Evolutionary conservation across 1,139 yeast genomes (phyloP).

Genomic region (Geotrichum siamense): DNA sequence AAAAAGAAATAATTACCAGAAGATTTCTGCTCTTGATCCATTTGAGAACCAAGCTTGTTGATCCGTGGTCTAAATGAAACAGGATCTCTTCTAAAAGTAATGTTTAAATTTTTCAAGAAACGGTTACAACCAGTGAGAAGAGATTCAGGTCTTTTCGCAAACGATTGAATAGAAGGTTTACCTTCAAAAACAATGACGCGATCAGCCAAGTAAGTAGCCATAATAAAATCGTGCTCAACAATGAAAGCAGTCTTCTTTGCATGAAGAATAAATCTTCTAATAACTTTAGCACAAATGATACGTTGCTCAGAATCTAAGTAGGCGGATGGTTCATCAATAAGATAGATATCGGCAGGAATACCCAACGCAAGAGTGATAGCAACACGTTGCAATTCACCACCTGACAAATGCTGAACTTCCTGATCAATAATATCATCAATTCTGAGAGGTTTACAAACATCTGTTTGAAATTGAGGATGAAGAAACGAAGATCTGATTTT

Average conservation of each 20-base stretch:
- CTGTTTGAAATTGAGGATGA: slow-evolving; percentile 96
- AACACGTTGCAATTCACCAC: slow-evolving; percentile 99
- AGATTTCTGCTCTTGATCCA: slow-evolving; percentile 94
- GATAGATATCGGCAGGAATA: slow-evolving; percentile 88
- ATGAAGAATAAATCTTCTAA: slow-evolving; percentile 91
- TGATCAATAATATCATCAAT: slow-evolving; percentile 94
- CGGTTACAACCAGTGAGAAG: slow-evolving; percentile 94
- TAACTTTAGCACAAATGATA: slow-evolving; percentile 96
- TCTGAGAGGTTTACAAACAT: slow-evolving; percentile 89
- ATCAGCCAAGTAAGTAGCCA: slow-evolving; percentile 98
- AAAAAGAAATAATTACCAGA: slow-evolving; percentile 92
- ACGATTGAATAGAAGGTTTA: slow-evolving; percentile 73
- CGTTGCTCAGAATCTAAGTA: slow-evolving; percentile 99
- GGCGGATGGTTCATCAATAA: slow-evolving; percentile 98
- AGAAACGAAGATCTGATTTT: slow-evolving; percentile 90
- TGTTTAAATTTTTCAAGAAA: slow-evolving; percentile 93
- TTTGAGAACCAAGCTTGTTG: slow-evolving; percentile 93
- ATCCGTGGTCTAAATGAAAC: slow-evolving; percentile 97
- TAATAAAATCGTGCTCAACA: slow-evolving; percentile 99
- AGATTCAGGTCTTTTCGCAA: slow-evolving; percentile 84
- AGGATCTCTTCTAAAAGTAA: slow-evolving; percentile 98
- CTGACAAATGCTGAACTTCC: slow-evolving; percentile 94
- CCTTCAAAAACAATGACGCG: slow-evolving; percentile 98
- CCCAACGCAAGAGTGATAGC: slow-evolving; percentile 95
- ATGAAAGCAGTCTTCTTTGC: slow-evolving; percentile 95